phyloP scores from a whole-genome alignment of 2,329 filamentous ascomycete genomes.

The Periglandula ipomoeae region DNA sequence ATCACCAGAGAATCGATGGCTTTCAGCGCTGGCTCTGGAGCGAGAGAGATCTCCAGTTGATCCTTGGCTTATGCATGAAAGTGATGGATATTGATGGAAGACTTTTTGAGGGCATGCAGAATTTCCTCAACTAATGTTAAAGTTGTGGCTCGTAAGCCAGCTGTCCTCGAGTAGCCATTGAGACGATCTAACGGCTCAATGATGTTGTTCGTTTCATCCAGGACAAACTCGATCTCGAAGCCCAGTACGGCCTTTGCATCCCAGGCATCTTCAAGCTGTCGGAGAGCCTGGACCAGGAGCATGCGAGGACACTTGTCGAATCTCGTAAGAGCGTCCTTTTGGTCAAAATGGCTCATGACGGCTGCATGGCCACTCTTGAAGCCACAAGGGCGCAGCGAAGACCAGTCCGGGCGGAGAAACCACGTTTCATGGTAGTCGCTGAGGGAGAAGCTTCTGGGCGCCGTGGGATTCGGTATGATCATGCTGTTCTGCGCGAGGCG shows the following conservation, averaged over 20 bases:
- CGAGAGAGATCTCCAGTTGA: constrained; percentile 4
- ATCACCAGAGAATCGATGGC: constrained; percentile 4
- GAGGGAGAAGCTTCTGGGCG: not conserved
- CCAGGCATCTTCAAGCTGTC: not conserved
- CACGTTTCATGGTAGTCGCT: constrained; percentile 2
- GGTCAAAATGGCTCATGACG: not conserved
- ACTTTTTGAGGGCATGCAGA: not conserved
- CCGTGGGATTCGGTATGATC: constrained; percentile 4
- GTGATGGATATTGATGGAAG: constrained; percentile 4
- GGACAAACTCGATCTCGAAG: constrained; percentile 1
- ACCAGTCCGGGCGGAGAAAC: not conserved
- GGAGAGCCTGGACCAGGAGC: not conserved
- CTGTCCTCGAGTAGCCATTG: not conserved
- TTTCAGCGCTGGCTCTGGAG: constrained; percentile 1
- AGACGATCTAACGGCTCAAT: not conserved
- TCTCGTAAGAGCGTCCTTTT: not conserved
- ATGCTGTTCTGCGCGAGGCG: constrained; percentile 5
- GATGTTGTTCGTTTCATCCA: not conserved
- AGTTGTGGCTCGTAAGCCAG: not conserved
- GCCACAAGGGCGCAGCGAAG: not conserved
- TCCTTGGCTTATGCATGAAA: constrained; percentile 4
- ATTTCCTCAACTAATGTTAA: not conserved
- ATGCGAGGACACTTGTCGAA: constrained; percentile 4
- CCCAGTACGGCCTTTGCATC: not conserved
- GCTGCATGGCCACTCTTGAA: not conserved